Evolutionary conservation across 345 rosid genomes (phyloP), one percentile per base, ranked within the genome.

Genomic region (Rhodamnia argentea): DNA sequence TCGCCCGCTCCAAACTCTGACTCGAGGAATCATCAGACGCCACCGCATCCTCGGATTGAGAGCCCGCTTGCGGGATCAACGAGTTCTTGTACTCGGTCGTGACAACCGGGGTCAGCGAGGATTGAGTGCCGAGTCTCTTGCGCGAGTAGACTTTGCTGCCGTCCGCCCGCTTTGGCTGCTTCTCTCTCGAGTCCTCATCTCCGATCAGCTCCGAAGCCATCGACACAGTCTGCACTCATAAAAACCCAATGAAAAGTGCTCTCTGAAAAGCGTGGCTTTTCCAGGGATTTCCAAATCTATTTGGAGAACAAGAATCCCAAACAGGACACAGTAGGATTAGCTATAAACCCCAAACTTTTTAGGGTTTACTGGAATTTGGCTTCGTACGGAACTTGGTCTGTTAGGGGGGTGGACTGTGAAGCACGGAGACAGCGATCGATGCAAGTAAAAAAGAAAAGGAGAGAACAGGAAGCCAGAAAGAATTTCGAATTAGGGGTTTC

Each of bases 11-110:
- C 56, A 51, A 90, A 60, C 88, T 86, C 81, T 59, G 90, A 85
- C 91, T 86, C 12, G 92, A 89, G 7, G 93, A 92, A 87, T 90
- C 90, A 84, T 89, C 93, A 20, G 94, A 93, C 40, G 88, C 92
- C 88, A 86, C 91, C 47, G 82, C 85, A 29, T 86, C 88, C 47
- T 83, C 85, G 23, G 81, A 70, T 26, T 83, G 42, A 3, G 53
- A 84, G 37, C 53, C 51, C 14, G 14, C 70, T 55, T 62, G 86
- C 13, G 18, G 89, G 26, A 81, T 89, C 74, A 86, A 82, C 84
- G 87, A 88, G 88, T 54, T 83, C 82, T 83, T 76, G 70, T 85
- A 85, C 75, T 89, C 89, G 37, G 84, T 87, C 16, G 62, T 37
- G 70, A 82, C 70, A 74, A 86, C 87, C 84, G 81, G 86, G 78